Evolutionary conservation across 2,329 filamentous ascomycete genomes (phyloP), one percentile per base, ranked within the genome.

Genomic region (Penicillium sp.): DNA sequence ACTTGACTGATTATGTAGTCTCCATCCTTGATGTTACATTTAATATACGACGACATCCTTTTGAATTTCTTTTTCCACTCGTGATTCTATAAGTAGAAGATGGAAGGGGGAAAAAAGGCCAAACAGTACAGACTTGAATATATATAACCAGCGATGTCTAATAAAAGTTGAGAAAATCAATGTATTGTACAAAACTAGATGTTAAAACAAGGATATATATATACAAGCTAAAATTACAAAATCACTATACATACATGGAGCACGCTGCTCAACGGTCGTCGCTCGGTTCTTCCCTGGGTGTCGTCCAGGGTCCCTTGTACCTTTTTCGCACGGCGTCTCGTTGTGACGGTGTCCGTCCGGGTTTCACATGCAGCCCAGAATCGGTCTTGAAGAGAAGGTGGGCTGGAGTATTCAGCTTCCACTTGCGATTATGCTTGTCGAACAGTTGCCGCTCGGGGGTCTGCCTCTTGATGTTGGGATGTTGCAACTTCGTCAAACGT

Each of bases 101-200:
- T 4, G 11, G 13, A 21, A 21, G 19, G 23, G 23, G 23, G 3
- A 16, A 25, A n/a, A n/a, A n/a, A n/a, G n/a, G n/a, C n/a, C n/a
- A n/a, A n/a, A 25, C 19, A 5, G 19, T 23, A 25, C 21, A 13
- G 5, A 43, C 13, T 15, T 21, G 9, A 1, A 29, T 31, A 46
- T 45, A 21, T 23, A 33, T 46, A 21, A n/a, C 21, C 8, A 16
- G 9, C 5, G 15, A 16, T 13, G 1, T 10, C 8, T 10, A 13
- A 34, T 34, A 5, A 8, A 34, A 34, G 19, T 6, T 33, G 27
- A 31, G 6, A n/a, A 47, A 34, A n/a, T 9, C 5, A 13, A 25
- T 45, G 5, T 52, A 52, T 52, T 52, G 39, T 52, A 52, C 50
- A 52, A 36, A 21, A 16, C 36, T 10, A 34, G n/a, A 25, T 25